Conservation (phyloP, 176 grass and related monocot species). For the Hsuehochloa calcarea region DNA sequence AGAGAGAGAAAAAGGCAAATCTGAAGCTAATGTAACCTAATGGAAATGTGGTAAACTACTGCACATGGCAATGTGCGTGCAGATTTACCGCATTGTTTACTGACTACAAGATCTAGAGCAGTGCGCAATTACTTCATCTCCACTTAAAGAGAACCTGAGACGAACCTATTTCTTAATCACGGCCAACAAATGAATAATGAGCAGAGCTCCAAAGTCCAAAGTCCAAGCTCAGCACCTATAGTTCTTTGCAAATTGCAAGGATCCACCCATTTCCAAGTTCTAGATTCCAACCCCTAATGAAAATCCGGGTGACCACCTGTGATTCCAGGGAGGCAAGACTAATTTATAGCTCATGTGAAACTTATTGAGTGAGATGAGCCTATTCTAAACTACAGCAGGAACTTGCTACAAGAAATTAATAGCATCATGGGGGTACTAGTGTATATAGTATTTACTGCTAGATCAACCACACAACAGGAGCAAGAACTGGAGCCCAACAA, state of each 20-base stretch:
- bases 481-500: conserved; percentile 1
- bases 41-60: conserved; percentile 27
- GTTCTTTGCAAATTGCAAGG: conserved; percentile 6
- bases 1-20: neutral
- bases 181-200: neutral
- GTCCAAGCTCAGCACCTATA: conserved; percentile 15
- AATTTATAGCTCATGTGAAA: conserved; percentile 32
- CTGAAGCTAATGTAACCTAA: conserved; percentile 9
- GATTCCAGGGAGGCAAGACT: neutral
- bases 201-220: neutral
- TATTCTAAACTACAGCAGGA: conserved; percentile 21
- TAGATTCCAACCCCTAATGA: conserved; percentile 8
- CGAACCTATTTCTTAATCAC: conserved; percentile 31
- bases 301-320: conserved; percentile 21
- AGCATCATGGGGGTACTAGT: neutral
- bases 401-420: conserved; percentile 16
- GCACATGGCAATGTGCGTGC: conserved; percentile 35
- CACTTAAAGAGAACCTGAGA: conserved; percentile 47
- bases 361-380: conserved; percentile 25
- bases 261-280: conserved; percentile 28
- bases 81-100: conserved; percentile 50
- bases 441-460: neutral
- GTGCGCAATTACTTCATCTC: conserved; percentile 38
- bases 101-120: conserved; percentile 50
- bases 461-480: conserved; percentile 24